A percentile compares a stretch with the other conserved stretches of the same genome.
These are phyloP conservation scores for Lonicera japonica DNA, from an alignment of 129 eudicot genomes.

Conservation along the genomic window DNA sequence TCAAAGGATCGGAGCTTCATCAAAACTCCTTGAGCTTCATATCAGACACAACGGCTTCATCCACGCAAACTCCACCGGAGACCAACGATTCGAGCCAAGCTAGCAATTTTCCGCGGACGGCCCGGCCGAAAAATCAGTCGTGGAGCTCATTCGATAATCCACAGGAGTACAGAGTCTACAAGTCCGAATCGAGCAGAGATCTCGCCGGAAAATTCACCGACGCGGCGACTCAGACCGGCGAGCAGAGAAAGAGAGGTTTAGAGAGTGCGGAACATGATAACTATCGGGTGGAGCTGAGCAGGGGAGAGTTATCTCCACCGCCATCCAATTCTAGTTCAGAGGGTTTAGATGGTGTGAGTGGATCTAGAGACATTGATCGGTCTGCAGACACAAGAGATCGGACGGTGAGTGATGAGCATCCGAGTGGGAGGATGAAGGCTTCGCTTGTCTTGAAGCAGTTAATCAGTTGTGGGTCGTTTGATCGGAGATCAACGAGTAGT, in stretches of 20 bases:
- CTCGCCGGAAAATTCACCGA: slow-evolving; percentile 41
- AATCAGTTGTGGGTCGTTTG: slow-evolving; percentile 30
- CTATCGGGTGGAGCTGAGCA: slow-evolving; percentile 16
- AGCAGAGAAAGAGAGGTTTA: slow-evolving; percentile 5
- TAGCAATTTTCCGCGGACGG: not conserved
- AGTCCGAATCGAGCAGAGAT: slow-evolving; percentile 50
- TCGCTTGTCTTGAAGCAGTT: slow-evolving; percentile 33
- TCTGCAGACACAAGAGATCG: slow-evolving; percentile 10
- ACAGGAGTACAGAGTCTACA: slow-evolving; percentile 40
- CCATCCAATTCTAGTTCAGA: slow-evolving; percentile 43
- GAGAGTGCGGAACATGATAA: slow-evolving; percentile 7
- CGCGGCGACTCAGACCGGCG: slow-evolving; percentile 39
- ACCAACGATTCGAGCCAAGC: slow-evolving; percentile 5
- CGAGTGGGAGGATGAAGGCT: slow-evolving; percentile 40
- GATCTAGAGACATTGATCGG: slow-evolving; percentile 17
- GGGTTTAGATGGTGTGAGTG: slow-evolving; percentile 18
- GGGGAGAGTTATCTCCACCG: slow-evolving; percentile 33
- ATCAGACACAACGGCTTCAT: slow-evolving; percentile 2
- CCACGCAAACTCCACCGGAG: slow-evolving; percentile 9
- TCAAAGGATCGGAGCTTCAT: slow-evolving; percentile 58
- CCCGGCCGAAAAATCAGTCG: slow-evolving; percentile 35
- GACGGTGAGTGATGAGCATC: slow-evolving; percentile 17
- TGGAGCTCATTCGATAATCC: slow-evolving; percentile 59
- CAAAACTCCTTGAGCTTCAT: slow-evolving; percentile 11
- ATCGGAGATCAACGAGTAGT: not conserved